Conservation (phyloP, 768 basidiomycete species). For the Dioszegia crocea region DNA sequence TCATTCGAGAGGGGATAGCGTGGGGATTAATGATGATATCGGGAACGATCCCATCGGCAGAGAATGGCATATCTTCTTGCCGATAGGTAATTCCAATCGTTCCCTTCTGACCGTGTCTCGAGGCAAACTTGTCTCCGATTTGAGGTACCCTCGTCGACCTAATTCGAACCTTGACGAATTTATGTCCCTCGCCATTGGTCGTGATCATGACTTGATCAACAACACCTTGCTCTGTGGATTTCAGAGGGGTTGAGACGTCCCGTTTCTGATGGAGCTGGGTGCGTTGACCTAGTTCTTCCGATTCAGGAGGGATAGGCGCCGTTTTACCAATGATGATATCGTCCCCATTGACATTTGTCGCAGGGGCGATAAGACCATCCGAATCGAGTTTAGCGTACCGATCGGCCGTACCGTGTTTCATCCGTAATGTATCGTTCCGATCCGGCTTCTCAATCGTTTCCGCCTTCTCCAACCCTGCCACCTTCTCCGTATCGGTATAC, state of each 20-base stretch:
- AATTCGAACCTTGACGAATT: slow-evolving; percentile 97
- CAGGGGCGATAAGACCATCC: slow-evolving; percentile 92
- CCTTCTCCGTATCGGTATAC: slow-evolving; percentile 98
- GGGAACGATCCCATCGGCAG: slow-evolving; percentile 90
- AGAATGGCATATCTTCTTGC: slow-evolving; percentile 99
- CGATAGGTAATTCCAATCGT: slow-evolving; percentile 99
- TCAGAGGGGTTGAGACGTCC: slow-evolving; percentile 94
- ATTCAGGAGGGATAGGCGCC: slow-evolving; percentile 91
- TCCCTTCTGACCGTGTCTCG: slow-evolving; percentile 98
- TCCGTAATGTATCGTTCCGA: slow-evolving; percentile 82
- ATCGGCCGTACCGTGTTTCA: slow-evolving; percentile 82
- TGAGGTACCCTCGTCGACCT: slow-evolving; percentile 94
- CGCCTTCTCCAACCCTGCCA: slow-evolving; percentile 80
- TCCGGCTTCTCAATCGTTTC: slow-evolving; percentile 98
- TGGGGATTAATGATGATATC: slow-evolving; percentile 99
- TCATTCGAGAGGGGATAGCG: slow-evolving; percentile 99
- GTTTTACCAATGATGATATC: slow-evolving; percentile 99
- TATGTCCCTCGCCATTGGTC: slow-evolving; percentile 90
- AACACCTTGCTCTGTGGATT: slow-evolving; percentile 95
- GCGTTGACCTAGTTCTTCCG: slow-evolving; percentile 92
- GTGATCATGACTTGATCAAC: slow-evolving; percentile 97
- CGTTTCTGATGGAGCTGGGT: slow-evolving; percentile 89
- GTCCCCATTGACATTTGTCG: slow-evolving; percentile 89
- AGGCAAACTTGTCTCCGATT: slow-evolving; percentile 98
- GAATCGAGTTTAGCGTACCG: slow-evolving; percentile 92